Conservation (phyloP, 495 filamentous ascomycete species). For the Pyrenula massariospora region DNA sequence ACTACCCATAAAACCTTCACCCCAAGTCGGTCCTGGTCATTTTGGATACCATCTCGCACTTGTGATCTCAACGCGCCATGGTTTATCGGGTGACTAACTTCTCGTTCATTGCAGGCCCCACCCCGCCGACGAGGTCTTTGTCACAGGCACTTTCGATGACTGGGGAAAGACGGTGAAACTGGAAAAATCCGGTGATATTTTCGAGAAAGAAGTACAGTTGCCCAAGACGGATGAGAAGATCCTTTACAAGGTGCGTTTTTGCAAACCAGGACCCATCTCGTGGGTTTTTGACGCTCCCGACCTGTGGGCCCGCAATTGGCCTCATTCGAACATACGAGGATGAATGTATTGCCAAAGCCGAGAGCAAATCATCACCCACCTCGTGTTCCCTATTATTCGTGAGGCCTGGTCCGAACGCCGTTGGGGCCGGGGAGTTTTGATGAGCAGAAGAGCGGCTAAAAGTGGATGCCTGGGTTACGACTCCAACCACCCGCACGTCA, state of each 20-base stretch:
- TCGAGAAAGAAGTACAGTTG: constrained; percentile 68
- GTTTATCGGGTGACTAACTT: constrained; percentile 4
- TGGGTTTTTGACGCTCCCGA: too few species aligned
- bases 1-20: background rate
- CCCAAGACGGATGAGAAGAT: constrained; percentile 53
- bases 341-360: background rate
- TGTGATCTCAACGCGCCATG: constrained; percentile 6
- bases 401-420: background rate
- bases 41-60: too few species aligned
- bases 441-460: background rate
- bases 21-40: background rate
- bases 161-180: constrained; percentile 79
- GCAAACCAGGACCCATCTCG: too few species aligned
- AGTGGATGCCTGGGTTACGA: background rate
- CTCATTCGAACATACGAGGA: too few species aligned
- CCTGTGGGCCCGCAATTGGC: background rate
- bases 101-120: constrained; percentile 46
- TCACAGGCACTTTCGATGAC: constrained; percentile 91
- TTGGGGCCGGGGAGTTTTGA: background rate
- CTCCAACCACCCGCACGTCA: background rate
- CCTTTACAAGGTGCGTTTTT: constrained; percentile 11
- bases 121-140: constrained; percentile 72
- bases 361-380: background rate
- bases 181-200: constrained; percentile 55
- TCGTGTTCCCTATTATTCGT: background rate